Base-by-base conservation (phyloP, 768 basidiomycete species). In the Holtermanniella nyarrowii region DNA sequence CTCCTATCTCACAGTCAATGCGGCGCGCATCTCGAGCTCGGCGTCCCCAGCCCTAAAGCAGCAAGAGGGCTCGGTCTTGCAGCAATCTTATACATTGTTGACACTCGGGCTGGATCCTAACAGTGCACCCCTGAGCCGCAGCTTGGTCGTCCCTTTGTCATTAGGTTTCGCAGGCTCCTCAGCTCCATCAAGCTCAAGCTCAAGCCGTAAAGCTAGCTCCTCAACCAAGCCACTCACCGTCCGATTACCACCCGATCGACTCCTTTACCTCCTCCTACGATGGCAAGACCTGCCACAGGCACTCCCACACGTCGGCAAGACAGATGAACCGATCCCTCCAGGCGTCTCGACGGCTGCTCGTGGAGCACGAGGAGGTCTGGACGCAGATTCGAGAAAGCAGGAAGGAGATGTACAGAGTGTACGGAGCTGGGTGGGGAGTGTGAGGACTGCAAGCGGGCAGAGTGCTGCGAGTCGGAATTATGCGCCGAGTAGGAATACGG, bases 361-460 rank as follows among this genome's bases (percentile, higher is more conserved):
- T 21, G 68, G 68, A 10, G 58, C 61, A n/a, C 47, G 58, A 16
- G 43, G 51, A 24, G 55, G 56, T 39, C 57, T 49, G 21, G 54
- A 52, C 3, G 46, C 22, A 20, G 43, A 42, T 16, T 7, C 31
- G 26, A 44, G 50, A 4, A 50, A 46, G 39, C 45, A 53, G n/a
- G 66, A 68, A 46, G 69, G 67, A 2, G 69, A 71, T 58, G 65
- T 69, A 16, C 55, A 55, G 50, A 65, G 62, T 48, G 66, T 71
- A 4, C 52, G 59, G 43, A 69, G 67, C 46, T 71, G 69, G 69
- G 69, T 68, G 10, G 69, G 69, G 0, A 69, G 67, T 57, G 61
- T 71, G 62, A 39, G 66, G 26, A 67, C 63, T 44, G 67, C 69
- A 2, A 63, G 65, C 51, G 48, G 68, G 47, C 62, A 61, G 1